Evolutionary conservation across 768 basidiomycete species (phyloP), one percentile per base, ranked within the genome.

Genomic region (Cubamyces sp.): DNA sequence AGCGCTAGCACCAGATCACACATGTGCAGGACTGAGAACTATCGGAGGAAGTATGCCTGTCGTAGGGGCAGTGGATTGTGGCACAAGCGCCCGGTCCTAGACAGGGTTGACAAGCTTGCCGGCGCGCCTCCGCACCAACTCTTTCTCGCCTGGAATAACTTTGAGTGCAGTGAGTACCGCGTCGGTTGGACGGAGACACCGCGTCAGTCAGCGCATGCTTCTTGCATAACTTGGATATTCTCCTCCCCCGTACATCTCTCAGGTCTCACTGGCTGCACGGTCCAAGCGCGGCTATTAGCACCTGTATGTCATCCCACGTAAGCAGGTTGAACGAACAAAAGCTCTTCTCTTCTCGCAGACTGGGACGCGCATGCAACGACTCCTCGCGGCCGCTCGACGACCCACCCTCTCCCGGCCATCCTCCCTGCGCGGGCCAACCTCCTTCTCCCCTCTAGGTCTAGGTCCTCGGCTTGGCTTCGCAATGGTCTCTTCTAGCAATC

Each of bases 311-410:
- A 43, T 53, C 9, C 12, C 21, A 65, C 57, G 54, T 60, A 53
- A 50, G 47, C 49, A 34, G 8, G 34, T 14, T 9, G 19, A 34
- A 28, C 49, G 46, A 54, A 51, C 56, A 63, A 57, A 52, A 43
- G 48, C 30, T 30, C 30, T 47, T 62, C 53, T 49, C 52, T 50
- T 59, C 47, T 61, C 39, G 51, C 43, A 9, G 21, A 40, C 19
- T 18, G 26, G 39, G 43, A 34, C 62, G 34, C 55, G 56, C 57
- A 68, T 68, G 67, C 50, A 50, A 45, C 67, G 60, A 61, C 59
- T 68, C 39, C 42, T 54, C 16, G 57, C 62, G 37, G 55, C 62
- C 55, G 58, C 61, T 49, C 57, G 58, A 57, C 63, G 61, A 45
- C 57, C 51, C 47, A 39, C 49, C 45, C 50, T 56, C 54, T 60